Evolutionary conservation across 345 rosid species (phyloP).

Genomic region (Populus davidiana): DNA sequence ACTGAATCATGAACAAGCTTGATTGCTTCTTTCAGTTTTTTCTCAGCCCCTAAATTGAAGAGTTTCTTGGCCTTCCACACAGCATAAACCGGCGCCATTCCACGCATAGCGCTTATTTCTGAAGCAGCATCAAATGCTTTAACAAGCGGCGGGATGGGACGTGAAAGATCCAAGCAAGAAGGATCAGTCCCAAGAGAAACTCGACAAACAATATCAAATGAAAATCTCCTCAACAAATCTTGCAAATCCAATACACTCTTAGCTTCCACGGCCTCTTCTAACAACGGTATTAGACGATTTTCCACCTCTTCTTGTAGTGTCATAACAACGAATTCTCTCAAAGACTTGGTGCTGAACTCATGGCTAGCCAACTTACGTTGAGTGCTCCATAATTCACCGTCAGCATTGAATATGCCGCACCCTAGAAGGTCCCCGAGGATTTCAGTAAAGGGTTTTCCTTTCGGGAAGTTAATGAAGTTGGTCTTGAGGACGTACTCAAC

Average conservation of each 20-base stretch:
- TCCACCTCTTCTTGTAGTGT: conserved; percentile 50
- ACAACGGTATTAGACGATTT: conserved; percentile 46
- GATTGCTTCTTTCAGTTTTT: conserved; percentile 23
- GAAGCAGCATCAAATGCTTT: conserved; percentile 27
- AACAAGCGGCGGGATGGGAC: conserved; percentile 13
- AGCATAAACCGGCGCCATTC: conserved; percentile 17
- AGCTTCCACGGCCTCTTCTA: conserved; percentile 25
- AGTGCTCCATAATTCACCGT: conserved; percentile 64
- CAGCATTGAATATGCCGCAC: conserved; percentile 71
- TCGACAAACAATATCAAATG: conserved; percentile 21
- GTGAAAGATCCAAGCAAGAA: conserved; percentile 18
- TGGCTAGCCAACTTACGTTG: conserved; percentile 79
- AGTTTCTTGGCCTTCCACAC: conserved; percentile 25
- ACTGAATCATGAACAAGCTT: conserved; percentile 21
- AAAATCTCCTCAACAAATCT: conserved; percentile 29
- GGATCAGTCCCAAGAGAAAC: conserved; percentile 27
- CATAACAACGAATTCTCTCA: conserved; percentile 54
- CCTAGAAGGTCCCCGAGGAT: conserved; percentile 83
- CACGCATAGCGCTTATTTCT: conserved; percentile 23
- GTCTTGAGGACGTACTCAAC: conserved; percentile 67
- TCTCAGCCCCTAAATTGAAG: conserved; percentile 18
- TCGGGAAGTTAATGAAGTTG: conserved; percentile 68
- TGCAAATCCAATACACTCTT: conserved; percentile 18
- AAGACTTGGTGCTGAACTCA: conserved; percentile 58
- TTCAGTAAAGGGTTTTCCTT: conserved; percentile 74